Evolutionary conservation across 345 rosid species (phyloP), one percentile per base, ranked within the genome.

Genomic region (Clarkia xantiana): DNA sequence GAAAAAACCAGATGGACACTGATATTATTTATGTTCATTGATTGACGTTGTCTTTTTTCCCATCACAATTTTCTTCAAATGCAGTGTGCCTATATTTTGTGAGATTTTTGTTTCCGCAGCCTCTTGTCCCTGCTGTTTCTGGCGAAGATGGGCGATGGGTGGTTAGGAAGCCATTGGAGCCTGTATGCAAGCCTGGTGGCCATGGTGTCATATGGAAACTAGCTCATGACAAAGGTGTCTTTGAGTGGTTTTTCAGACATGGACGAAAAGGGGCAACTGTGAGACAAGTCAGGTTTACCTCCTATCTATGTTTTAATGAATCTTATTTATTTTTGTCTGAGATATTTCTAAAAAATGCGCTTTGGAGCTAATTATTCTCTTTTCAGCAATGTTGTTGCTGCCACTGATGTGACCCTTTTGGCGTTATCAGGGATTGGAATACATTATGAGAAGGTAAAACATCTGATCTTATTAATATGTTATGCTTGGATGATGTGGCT

Each of bases 131-230:
- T 18, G 69, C 91, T 53, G 76, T 86, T 52, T 73, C 76, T 62
- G 83, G 82, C 20, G 82, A 77, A 69, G 83, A 86, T 70, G 97
- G 94, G 44, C 84, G 76, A 61, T 86, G 97, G 94, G 51, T 83
- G 70, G 71, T 79, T 38, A 69, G 65, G 57, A 72, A 74, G 65
- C 91, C 95, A 25, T 86, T 79, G 18, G 66, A 69, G 44, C 94
- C 94, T 42, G 80, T 90, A 57, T 86, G 86, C 67, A 86, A 86
- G 68, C 97, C 94, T 23, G 94, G 94, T 67, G 97, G 97, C 66
- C 95, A 86, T 77, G 97, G 88, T 55, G 95, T 74, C 17, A 81
- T 90, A 62, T 90, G 97, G 97, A 90, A 90, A 73, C 81, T 90
- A 62, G 97, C 97, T 48, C 61, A 76, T 55, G 91, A 86, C 74